Evolutionary conservation across 2,329 filamentous ascomycete species (phyloP), one percentile per base, ranked within the genome.

Genomic region (Aspergillus sp.): DNA sequence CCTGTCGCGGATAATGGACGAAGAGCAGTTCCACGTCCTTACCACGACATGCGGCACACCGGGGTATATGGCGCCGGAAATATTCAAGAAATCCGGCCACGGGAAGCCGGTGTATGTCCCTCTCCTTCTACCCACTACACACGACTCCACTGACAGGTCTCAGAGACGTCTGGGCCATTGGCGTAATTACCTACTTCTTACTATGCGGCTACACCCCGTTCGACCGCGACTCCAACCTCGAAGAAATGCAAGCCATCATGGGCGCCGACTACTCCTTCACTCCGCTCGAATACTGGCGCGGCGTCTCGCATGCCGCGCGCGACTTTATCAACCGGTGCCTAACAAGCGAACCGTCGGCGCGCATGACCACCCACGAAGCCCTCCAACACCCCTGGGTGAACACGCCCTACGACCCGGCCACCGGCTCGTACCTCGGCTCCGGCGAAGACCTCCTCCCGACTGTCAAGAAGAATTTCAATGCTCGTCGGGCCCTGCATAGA

Each of bases 171-270:
- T 98, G 91, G 91, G 91, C 91, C 24, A 86, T 96, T 42, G 91
- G 91, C 29, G 91, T 98, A 26, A 98, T 98, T 55, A 96, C 91
- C 19, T 98, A 96, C 68, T 98, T 98, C 67, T 70, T 98, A 17
- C 79, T 98, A 31, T 96, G 91, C 62, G 91, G 91, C 37, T 96
- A 96, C 66, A 98, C 91, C 1, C 91, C 91, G 8, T 98, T 98
- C 58, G 91, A 98, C 63, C 82, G 91, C 35, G 91, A 96, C 61
- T 89, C 80, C 49, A 94, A 98, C 63, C 80, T 96, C 53, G 91
- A 98, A 67, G 91, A 98, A 67, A 96, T 98, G 89, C 89, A 96
- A 67, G 91, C 91, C 48, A 98, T 98, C 55, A 76, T 96, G 35
- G 83, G 86, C 41, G 91, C 91, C 38, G 89, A 96, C 66, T 98